These are phyloP conservation scores for Cucurbita maxima DNA, from an alignment of 306 rosid species.

Conservation along the genomic window DNA sequence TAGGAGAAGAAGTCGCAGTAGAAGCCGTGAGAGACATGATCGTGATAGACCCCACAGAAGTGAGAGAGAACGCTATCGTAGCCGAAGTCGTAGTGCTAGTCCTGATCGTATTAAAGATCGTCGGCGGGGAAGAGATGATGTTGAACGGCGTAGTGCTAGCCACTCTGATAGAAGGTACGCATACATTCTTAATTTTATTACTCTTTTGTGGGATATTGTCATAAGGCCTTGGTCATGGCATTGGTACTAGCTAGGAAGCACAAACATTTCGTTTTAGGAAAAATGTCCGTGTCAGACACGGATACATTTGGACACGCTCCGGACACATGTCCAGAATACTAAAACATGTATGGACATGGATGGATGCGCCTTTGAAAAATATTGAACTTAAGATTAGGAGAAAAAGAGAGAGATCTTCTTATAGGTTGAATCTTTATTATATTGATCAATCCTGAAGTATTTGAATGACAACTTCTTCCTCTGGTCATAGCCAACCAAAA, in stretches of 20 bases:
- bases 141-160: constrained; percentile 38
- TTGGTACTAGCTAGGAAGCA: neutral
- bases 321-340: too few relatives aligned
- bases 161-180: constrained; percentile 41
- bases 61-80: constrained; percentile 37
- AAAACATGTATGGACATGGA: too few relatives aligned
- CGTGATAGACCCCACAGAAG: constrained; percentile 40
- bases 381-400: too few relatives aligned
- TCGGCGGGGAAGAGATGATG: constrained; percentile 39
- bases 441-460: too few relatives aligned
- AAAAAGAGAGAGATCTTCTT: too few relatives aligned
- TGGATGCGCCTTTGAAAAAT: too few relatives aligned
- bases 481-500: too few relatives aligned
- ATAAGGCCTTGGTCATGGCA: neutral
- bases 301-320: too few relatives aligned
- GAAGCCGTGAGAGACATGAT: constrained; percentile 50
- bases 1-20: constrained; percentile 47
- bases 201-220: neutral
- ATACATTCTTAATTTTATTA: neutral
- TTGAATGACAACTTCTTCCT: too few relatives aligned
- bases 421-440: too few relatives aligned
- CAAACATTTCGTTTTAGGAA: too few relatives aligned
- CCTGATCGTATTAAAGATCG: constrained; percentile 29
- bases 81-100: constrained; percentile 53
- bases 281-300: too few relatives aligned